Conservation (phyloP, 805 yeast genomes). For the Metschnikowia kofuensis region DNA sequence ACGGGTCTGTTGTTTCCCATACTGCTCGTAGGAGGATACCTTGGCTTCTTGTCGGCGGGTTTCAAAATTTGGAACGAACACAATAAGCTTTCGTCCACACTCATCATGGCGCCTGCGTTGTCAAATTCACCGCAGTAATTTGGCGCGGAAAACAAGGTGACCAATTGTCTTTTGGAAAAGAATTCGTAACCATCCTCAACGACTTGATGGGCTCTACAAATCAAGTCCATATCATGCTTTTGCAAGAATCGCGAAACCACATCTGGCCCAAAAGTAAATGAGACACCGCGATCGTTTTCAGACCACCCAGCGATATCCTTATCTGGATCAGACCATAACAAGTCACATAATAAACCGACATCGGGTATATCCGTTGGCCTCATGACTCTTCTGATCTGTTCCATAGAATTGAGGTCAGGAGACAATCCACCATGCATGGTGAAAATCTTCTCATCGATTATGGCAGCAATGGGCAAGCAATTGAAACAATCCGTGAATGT, state of each 20-base stretch:
- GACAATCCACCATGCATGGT: constrained; percentile 99
- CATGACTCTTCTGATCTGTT: constrained; percentile 97
- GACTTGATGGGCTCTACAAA: constrained; percentile 98
- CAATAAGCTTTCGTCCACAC: constrained; percentile 91
- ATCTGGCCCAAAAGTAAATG: constrained; percentile 99
- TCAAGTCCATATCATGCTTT: constrained; percentile 96
- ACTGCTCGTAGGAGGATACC: constrained; percentile 46
- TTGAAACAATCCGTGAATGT: constrained; percentile 98
- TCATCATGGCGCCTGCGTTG: constrained; percentile 99
- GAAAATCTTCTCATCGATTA: constrained; percentile 95
- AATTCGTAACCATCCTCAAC: constrained; percentile 99
- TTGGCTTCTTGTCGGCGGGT: constrained; percentile 95
- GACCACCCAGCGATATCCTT: constrained; percentile 98
- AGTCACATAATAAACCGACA: constrained; percentile 92
- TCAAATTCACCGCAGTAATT: constrained; percentile 99
- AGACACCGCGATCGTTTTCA: constrained; percentile 98
- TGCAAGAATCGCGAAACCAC: constrained; percentile 94
- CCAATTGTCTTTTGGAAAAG: constrained; percentile 92
- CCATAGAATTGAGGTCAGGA: constrained; percentile 97
- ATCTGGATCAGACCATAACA: constrained; percentile 98
- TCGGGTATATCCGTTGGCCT: constrained; percentile 99
- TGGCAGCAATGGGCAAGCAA: constrained; percentile 97
- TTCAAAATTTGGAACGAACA: constrained; percentile 96
- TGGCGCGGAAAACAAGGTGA: constrained; percentile 94
- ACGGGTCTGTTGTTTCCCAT: constrained; percentile 48